A percentile compares a stretch with the other conserved stretches of the same genome.
Evolutionary conservation across 345 rosid genomes (phyloP).

Genomic region (Anacardium occidentale): DNA sequence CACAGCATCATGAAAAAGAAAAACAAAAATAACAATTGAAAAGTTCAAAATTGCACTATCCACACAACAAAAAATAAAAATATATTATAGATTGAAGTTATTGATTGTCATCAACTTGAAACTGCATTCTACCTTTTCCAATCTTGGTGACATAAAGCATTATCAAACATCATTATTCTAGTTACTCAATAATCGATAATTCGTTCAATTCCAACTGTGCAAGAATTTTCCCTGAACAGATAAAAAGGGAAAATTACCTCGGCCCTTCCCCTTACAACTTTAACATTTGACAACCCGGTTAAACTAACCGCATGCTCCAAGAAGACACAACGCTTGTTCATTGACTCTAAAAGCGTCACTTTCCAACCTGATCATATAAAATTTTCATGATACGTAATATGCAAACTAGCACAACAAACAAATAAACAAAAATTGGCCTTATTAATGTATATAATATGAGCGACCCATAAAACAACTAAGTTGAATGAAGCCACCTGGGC

Average conservation of each 20-base stretch:
- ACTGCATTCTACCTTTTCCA: no score
- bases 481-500: conserved; percentile 47
- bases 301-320: conserved; percentile 73
- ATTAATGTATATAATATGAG: not conserved
- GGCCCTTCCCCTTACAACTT: conserved; percentile 80
- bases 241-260: conserved; percentile 49
- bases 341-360: conserved; percentile 82
- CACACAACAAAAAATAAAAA: no score
- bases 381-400: not conserved
- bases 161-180: no score
- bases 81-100: no score
- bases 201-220: no score
- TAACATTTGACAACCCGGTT: conserved; percentile 63
- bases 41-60: no score
- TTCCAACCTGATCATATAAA: conserved; percentile 55
- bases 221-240: no score
- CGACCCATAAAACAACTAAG: not conserved
- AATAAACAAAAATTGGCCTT: not conserved
- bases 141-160: no score
- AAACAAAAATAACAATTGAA: no score
- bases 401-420: not conserved
- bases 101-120: no score
- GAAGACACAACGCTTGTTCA: conserved; percentile 82
- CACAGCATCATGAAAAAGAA: no score
- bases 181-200: no score